Evolutionary conservation across 2,329 filamentous ascomycete species (phyloP).

Genomic region (Epicoccum nigrum): DNA sequence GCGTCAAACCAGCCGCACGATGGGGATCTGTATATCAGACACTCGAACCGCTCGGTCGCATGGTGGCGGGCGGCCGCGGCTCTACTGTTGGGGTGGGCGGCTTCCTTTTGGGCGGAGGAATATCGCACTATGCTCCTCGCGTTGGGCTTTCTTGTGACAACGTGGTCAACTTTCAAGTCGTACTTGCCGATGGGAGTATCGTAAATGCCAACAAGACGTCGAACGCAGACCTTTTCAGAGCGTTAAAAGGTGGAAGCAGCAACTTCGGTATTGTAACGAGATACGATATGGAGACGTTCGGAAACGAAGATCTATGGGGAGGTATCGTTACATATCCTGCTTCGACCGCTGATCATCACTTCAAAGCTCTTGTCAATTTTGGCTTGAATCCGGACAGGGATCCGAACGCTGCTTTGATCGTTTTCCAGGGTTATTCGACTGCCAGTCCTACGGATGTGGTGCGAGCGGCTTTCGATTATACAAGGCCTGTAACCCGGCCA

Average conservation of each 20-base stretch:
- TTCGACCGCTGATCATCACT: constrained; percentile 17
- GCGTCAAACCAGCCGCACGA: constrained; percentile 19
- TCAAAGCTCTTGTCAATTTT: constrained; percentile 17
- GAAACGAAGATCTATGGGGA: constrained; percentile 23
- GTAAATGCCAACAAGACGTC: constrained; percentile 19
- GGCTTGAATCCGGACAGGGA: constrained; percentile 12
- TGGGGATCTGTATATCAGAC: constrained; percentile 26
- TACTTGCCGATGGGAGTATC: constrained; percentile 45
- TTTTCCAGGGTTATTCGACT: constrained; percentile 21
- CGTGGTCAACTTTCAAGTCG: constrained; percentile 39
- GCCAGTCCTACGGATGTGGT: constrained; percentile 19
- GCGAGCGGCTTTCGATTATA: constrained; percentile 22
- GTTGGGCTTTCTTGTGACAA: constrained; percentile 21
- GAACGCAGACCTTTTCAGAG: constrained; percentile 38
- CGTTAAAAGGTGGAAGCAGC: constrained; percentile 40
- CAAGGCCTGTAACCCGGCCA: constrained; percentile 18
- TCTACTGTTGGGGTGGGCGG: constrained; percentile 37
- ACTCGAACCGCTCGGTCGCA: constrained; percentile 30
- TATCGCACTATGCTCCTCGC: constrained; percentile 11
- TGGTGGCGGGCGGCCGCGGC: constrained; percentile 35
- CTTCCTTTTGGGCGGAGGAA: constrained; percentile 33
- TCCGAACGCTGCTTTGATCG: constrained; percentile 17
- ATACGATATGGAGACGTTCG: constrained; percentile 29
- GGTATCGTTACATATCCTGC: constrained; percentile 19
- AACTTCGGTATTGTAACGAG: constrained; percentile 38